These are phyloP conservation scores for Mentha longifolia DNA, from an alignment of 257 asterid species.

Conservation along the genomic window DNA sequence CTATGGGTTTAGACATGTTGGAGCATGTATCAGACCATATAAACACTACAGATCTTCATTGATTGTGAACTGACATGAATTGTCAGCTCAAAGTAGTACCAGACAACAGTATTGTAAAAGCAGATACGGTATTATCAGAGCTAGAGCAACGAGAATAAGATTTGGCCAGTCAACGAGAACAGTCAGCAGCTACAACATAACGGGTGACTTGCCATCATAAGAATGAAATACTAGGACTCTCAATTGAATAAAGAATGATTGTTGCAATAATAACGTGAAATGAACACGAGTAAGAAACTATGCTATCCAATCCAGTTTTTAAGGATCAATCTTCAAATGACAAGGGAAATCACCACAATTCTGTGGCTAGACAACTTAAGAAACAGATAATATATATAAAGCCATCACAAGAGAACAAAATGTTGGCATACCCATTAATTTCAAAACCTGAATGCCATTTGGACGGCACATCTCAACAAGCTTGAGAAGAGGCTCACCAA, in stretches of 20 bases:
- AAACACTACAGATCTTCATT: not conserved
- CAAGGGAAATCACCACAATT: not conserved
- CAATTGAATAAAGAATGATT: too few relatives aligned
- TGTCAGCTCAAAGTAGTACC: not conserved
- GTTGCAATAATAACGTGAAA: not conserved
- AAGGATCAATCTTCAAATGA: too few relatives aligned
- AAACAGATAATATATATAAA: not conserved
- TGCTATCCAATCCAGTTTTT: too few relatives aligned
- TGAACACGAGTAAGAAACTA: not conserved
- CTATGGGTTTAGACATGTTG: not conserved
- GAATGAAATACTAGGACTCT: not conserved
- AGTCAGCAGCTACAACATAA: not conserved
- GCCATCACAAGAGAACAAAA: conserved; percentile 3
- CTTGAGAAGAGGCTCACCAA: conserved; percentile 35
- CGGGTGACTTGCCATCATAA: not conserved
- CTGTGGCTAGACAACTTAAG: not conserved
- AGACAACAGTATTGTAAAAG: too few relatives aligned
- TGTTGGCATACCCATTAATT: conserved; percentile 38
- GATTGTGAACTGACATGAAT: not conserved
- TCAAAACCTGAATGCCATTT: conserved; percentile 35
- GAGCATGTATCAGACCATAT: not conserved
- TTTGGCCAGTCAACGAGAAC: not conserved
- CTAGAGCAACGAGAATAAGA: not conserved
- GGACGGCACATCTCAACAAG: conserved; percentile 39
- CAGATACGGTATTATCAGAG: too few relatives aligned